These are phyloP conservation scores for Maudiozyma saulgeensis DNA, from an alignment of 805 yeast species.

Conservation along the genomic window DNA sequence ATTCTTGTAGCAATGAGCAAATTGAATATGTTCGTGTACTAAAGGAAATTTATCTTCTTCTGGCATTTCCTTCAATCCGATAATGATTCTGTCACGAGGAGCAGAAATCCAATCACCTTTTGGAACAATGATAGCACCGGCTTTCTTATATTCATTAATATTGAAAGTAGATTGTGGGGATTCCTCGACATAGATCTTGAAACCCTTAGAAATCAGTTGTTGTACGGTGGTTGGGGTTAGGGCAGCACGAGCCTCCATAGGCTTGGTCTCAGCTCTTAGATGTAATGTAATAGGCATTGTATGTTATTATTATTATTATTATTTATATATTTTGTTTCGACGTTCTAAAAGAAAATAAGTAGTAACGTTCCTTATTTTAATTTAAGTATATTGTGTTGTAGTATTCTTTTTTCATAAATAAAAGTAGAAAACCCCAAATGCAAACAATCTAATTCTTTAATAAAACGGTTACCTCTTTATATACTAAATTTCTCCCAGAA, in stretches of 20 bases:
- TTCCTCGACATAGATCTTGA: slow-evolving; percentile 80
- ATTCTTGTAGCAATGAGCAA: slow-evolving; percentile 97
- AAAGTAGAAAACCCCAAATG: too few species aligned
- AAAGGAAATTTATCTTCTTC: slow-evolving; percentile 85
- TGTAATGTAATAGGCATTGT: slow-evolving; percentile 54
- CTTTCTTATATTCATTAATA: slow-evolving; percentile 63
- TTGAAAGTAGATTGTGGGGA: slow-evolving; percentile 75
- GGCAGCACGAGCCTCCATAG: slow-evolving; percentile 95
- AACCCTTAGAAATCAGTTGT: slow-evolving; percentile 76
- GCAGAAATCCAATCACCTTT: slow-evolving; percentile 90
- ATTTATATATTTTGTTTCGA: background rate
- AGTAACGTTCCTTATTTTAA: background rate
- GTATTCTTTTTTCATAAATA: too few species aligned
- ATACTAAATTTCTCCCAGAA: background rate
- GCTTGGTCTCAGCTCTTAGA: slow-evolving; percentile 94
- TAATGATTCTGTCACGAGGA: slow-evolving; percentile 79
- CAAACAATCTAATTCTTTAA: too few species aligned
- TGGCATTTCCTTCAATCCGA: slow-evolving; percentile 93
- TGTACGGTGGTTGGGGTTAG: slow-evolving; percentile 87
- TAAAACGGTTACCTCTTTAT: background rate
- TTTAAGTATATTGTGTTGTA: too few species aligned
- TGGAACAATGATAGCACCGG: slow-evolving; percentile 83
- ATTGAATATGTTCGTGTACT: slow-evolving; percentile 92
- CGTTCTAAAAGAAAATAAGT: background rate
- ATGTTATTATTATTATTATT: background rate